Evolutionary conservation across 371 early-diverging fungal genomes (phyloP).

Genomic region (Blakeslea trispora): DNA sequence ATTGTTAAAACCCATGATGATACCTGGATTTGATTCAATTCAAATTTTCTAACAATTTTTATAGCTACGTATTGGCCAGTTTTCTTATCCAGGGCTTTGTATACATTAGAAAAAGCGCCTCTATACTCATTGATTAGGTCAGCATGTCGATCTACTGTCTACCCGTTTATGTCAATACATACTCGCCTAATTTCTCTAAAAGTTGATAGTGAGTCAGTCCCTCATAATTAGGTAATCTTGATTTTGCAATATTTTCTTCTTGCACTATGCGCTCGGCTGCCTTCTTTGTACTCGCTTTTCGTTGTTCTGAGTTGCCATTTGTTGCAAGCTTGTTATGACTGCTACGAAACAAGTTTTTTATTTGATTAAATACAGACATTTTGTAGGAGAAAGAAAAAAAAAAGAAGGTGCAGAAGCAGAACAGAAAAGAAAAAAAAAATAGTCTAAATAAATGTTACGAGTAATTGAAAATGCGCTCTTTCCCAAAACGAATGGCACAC

Average conservation of each 20-base stretch:
- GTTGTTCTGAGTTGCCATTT: conserved; percentile 3
- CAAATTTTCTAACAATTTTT: conserved; percentile 77
- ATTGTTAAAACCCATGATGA: background rate
- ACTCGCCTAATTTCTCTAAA: conserved; percentile 70
- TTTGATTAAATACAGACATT: conserved; percentile 48
- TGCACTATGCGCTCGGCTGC: conserved; percentile 27
- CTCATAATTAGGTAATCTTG: conserved; percentile 48
- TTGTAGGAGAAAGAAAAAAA: conserved; percentile 6
- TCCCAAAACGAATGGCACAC: no score
- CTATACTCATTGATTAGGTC: conserved; percentile 28
- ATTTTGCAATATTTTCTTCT: conserved; percentile 27
- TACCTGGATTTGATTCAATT: conserved; percentile 62
- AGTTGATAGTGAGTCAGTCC: conserved; percentile 57
- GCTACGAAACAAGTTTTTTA: conserved; percentile 44
- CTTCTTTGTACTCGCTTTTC: conserved; percentile 14
- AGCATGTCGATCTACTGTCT: no score
- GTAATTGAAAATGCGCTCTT: no score
- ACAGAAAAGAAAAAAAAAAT: conserved; percentile 15
- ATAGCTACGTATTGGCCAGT: conserved; percentile 73
- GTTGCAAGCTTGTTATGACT: conserved; percentile 10
- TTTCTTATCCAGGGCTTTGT: conserved; percentile 62
- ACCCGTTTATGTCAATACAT: conserved; percentile 28
- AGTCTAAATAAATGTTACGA: conserved; percentile 12
- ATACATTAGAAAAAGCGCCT: conserved; percentile 87
- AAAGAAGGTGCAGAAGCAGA: conserved; percentile 10